Conservation (phyloP, 345 rosid genomes). For the Geranium brycei region DNA sequence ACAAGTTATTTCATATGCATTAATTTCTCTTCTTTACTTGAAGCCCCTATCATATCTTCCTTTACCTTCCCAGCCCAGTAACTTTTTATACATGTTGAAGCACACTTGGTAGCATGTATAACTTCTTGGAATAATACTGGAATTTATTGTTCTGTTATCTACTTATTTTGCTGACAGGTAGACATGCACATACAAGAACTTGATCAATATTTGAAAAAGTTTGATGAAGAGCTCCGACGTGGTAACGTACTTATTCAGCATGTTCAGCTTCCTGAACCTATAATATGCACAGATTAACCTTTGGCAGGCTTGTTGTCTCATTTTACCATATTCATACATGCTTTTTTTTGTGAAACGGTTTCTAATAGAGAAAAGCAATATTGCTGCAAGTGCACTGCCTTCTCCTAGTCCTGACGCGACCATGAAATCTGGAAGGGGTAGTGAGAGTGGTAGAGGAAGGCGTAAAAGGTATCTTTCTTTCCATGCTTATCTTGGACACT, state of each 20-base stretch:
- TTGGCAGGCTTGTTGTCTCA: neutral
- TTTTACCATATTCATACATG: neutral
- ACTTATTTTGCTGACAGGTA: conserved; percentile 36
- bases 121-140: neutral
- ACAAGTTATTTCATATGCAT: too few species aligned
- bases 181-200: conserved; percentile 90
- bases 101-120: neutral
- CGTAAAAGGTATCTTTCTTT: conserved; percentile 66
- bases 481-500: neutral
- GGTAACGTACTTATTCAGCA: conserved; percentile 36
- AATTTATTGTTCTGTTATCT: too few species aligned
- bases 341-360: neutral
- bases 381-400: conserved; percentile 31
- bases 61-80: neutral
- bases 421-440: conserved; percentile 48
- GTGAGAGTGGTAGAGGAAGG: conserved; percentile 71
- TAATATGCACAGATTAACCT: neutral
- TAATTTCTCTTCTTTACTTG: neutral
- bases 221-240: conserved; percentile 66
- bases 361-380: conserved; percentile 50
- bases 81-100: neutral
- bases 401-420: conserved; percentile 33
- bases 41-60: neutral
- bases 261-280: neutral
- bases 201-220: conserved; percentile 74